These are phyloP conservation scores for Eugenia klotzschiana DNA, from an alignment of 441 rosid genomes.

Conservation along the genomic window DNA sequence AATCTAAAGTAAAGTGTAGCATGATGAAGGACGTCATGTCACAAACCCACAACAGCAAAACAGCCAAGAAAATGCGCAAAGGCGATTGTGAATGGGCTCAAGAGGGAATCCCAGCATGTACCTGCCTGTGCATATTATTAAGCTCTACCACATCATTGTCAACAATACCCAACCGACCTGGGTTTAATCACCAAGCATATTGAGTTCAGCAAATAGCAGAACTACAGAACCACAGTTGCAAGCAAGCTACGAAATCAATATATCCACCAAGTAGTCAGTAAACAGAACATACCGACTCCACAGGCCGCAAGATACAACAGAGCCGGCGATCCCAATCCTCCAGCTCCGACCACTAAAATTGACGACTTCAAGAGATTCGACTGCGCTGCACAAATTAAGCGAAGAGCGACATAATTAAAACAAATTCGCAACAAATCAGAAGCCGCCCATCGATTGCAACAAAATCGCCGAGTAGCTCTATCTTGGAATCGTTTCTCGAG, in stretches of 20 bases:
- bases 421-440: not conserved
- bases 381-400: slow-evolving; percentile 34
- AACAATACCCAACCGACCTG: slow-evolving; percentile 81
- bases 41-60: not conserved
- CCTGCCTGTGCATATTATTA: slow-evolving; percentile 97
- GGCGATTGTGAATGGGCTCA: not conserved
- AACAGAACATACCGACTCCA: slow-evolving; percentile 53
- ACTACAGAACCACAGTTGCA: not conserved
- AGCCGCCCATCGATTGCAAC: not conserved
- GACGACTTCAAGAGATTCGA: slow-evolving; percentile 74
- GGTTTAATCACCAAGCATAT: not conserved
- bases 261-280: not conserved
- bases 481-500: not conserved
- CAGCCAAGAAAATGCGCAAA: not conserved
- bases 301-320: slow-evolving; percentile 82
- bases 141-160: slow-evolving; percentile 92
- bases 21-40: not conserved
- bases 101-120: slow-evolving; percentile 9
- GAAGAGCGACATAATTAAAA: not conserved
- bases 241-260: not conserved
- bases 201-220: not conserved
- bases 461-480: not conserved
- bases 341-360: slow-evolving; percentile 80
- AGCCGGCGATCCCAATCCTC: slow-evolving; percentile 91
- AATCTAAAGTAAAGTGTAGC: slow-evolving; percentile 26